Evolutionary conservation across 768 basidiomycete genomes (phyloP).

Genomic region (Mycena rebaudengoi): DNA sequence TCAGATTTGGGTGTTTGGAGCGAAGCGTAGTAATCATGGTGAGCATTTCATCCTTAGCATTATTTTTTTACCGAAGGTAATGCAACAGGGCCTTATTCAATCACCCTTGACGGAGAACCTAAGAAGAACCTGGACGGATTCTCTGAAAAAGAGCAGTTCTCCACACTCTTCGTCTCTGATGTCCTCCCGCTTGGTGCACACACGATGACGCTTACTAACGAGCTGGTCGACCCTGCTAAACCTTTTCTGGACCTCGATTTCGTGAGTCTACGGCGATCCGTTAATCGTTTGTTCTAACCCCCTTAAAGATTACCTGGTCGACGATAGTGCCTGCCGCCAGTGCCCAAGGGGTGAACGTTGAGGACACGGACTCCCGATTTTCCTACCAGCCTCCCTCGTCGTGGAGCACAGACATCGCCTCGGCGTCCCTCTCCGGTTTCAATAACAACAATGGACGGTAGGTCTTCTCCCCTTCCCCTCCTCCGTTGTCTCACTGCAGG

Average conservation of each 20-base stretch:
- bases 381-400: constrained; percentile 9
- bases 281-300: neutral
- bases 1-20: constrained; percentile 45
- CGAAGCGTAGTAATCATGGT: constrained; percentile 46
- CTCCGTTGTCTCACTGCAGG: neutral
- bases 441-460: constrained; percentile 24
- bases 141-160: constrained; percentile 28
- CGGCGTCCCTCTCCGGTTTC: constrained; percentile 14
- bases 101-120: constrained; percentile 38
- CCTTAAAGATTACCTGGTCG: constrained; percentile 24
- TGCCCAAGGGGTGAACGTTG: neutral
- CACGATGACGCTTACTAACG: constrained; percentile 32
- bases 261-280: constrained; percentile 23
- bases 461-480: neutral
- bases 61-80: neutral
- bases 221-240: neutral
- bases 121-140: constrained; percentile 32
- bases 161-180: constrained; percentile 38
- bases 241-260: constrained; percentile 45
- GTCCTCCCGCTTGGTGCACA: constrained; percentile 36
- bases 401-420: constrained; percentile 16
- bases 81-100: constrained; percentile 28
- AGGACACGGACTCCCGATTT: constrained; percentile 14
- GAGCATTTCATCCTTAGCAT: neutral
- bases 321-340: neutral